phyloP scores from a whole-genome alignment of 345 rosid species.

The Citrus unshiu region DNA sequence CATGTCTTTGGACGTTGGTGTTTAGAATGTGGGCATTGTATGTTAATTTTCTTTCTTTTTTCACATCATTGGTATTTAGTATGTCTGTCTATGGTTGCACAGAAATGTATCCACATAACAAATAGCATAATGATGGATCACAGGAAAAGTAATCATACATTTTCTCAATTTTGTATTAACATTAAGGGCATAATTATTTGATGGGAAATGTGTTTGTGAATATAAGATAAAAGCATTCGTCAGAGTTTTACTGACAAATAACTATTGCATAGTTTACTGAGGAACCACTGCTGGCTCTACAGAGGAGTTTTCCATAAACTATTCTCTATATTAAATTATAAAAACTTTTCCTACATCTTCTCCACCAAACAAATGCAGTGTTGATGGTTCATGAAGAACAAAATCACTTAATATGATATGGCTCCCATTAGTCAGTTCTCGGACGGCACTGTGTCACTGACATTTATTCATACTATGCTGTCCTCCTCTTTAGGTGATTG shows the following conservation, averaged over 20 bases:
- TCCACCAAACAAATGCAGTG: neutral
- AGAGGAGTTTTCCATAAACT: neutral
- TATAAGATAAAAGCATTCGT: neutral
- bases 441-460: neutral
- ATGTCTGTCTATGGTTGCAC: neutral
- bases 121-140: neutral
- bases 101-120: neutral
- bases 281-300: neutral
- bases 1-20: neutral
- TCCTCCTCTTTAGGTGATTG: neutral
- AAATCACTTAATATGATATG: neutral
- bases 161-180: neutral
- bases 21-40: neutral
- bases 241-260: neutral
- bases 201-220: neutral
- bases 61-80: neutral
- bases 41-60: neutral
- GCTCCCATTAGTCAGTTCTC: neutral
- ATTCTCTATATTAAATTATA: neutral
- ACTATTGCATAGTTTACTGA: neutral
- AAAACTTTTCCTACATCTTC: neutral
- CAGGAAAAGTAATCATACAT: neutral
- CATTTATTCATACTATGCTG: neutral
- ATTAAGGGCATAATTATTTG: neutral
- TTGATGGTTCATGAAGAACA: neutral